Evolutionary conservation across 2,329 filamentous ascomycete genomes (phyloP).

Genomic region (Paecilomyces sp.): DNA sequence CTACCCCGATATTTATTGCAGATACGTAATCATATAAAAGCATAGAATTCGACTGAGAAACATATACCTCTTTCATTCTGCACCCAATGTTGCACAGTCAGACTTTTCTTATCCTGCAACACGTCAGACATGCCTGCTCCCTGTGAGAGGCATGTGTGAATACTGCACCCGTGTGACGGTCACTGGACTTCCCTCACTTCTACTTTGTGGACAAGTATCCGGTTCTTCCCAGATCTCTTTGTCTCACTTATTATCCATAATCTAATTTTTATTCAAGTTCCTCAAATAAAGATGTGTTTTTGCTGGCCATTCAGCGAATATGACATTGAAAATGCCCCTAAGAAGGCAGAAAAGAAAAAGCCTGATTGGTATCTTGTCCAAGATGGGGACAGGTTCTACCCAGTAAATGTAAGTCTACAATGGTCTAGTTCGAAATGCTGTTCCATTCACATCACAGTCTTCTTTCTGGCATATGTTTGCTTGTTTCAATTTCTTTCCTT

Average conservation of each 20-base stretch:
- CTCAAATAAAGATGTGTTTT: slow-evolving; percentile 2
- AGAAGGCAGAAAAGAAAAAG: slow-evolving; percentile 3
- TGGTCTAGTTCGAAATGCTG: neutral
- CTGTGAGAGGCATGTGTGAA: neutral
- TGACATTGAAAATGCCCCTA: neutral
- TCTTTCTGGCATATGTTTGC: neutral
- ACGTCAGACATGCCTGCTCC: neutral
- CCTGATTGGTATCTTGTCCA: slow-evolving; percentile 9
- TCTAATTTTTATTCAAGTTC: neutral
- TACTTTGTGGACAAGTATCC: neutral
- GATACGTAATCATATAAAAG: neutral
- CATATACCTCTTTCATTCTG: neutral
- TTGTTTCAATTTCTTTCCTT: neutral
- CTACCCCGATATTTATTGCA: neutral
- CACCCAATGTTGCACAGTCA: neutral
- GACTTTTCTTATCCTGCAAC: neutral
- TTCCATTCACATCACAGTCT: neutral
- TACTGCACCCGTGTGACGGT: neutral
- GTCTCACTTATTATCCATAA: neutral
- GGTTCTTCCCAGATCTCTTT: neutral
- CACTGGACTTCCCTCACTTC: neutral
- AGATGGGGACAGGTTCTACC: slow-evolving; percentile 7
- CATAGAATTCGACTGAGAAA: neutral
- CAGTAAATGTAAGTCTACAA: neutral
- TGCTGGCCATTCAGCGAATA: slow-evolving; percentile 2